Conservation (phyloP, 768 basidiomycete species). For the Trametes meyenii region DNA sequence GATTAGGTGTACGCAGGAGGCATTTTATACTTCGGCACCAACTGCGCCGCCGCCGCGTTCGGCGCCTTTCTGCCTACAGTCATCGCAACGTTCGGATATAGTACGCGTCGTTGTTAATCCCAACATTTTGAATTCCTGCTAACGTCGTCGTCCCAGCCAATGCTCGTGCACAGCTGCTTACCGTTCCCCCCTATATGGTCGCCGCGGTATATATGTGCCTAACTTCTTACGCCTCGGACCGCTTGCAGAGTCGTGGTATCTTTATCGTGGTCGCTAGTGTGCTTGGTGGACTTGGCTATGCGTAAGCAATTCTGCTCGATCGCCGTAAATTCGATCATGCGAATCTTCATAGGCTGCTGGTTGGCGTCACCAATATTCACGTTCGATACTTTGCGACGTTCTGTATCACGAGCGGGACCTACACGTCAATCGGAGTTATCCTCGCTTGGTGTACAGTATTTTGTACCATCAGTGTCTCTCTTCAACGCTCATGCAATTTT, state of each 20-base stretch:
- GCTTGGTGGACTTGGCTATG: slow-evolving; percentile 60
- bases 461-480: background rate
- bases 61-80: slow-evolving; percentile 86
- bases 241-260: slow-evolving; percentile 58
- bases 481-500: background rate
- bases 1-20: slow-evolving; percentile 63
- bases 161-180: slow-evolving; percentile 68
- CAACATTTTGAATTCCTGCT: slow-evolving; percentile 48
- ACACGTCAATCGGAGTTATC: slow-evolving; percentile 68
- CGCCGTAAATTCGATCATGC: no score
- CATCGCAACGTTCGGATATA: slow-evolving; percentile 70
- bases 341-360: slow-evolving; percentile 50
- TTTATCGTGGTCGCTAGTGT: slow-evolving; percentile 48
- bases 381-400: slow-evolving; percentile 76
- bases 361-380: slow-evolving; percentile 53
- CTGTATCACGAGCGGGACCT: slow-evolving; percentile 74
- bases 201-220: slow-evolving; percentile 59
- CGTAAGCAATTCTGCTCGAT: slow-evolving; percentile 45
- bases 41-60: slow-evolving; percentile 76
- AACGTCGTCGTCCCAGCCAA: slow-evolving; percentile 44
- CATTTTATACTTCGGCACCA: slow-evolving; percentile 77
- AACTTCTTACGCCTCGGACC: slow-evolving; percentile 64
- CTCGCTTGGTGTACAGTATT: slow-evolving; percentile 71
- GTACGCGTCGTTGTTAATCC: slow-evolving; percentile 66
- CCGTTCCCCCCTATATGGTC: slow-evolving; percentile 79